Conservation (phyloP, 202 grass and related monocot genomes). For the Zizania palustris region DNA sequence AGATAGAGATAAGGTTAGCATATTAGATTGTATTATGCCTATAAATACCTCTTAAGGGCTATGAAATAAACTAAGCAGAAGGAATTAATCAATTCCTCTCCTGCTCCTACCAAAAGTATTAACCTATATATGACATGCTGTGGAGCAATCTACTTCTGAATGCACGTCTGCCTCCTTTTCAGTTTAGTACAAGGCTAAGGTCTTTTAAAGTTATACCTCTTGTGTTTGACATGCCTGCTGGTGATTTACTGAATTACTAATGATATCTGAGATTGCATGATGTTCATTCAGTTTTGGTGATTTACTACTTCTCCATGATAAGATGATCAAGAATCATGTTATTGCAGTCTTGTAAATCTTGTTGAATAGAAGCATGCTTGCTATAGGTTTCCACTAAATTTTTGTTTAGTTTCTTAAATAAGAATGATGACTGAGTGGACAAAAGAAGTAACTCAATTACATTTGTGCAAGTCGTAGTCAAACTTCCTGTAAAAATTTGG, state of each 20-base stretch:
- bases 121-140: conserved; percentile 3
- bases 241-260: background rate
- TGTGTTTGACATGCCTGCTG: conserved; percentile 1
- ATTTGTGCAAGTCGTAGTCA: background rate
- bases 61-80: too few relatives aligned
- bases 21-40: too few relatives aligned
- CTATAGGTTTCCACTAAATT: background rate
- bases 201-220: conserved; percentile 4
- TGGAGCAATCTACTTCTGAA: background rate
- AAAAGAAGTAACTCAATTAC: conserved; percentile 1
- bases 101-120: too few relatives aligned
- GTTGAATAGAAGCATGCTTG: conserved; percentile 21
- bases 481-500: background rate
- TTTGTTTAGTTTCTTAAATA: conserved; percentile 33
- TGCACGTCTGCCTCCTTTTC: background rate
- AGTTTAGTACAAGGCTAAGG: background rate
- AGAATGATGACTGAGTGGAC: background rate
- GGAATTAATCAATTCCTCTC: too few relatives aligned
- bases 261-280: background rate
- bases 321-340: background rate
- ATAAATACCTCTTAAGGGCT: too few relatives aligned
- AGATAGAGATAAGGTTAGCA: too few relatives aligned
- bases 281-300: background rate
- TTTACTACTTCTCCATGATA: background rate
- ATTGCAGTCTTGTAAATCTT: background rate